Conservation (phyloP, 1,284 basidiomycete species). For the Melampsora americana region DNA sequence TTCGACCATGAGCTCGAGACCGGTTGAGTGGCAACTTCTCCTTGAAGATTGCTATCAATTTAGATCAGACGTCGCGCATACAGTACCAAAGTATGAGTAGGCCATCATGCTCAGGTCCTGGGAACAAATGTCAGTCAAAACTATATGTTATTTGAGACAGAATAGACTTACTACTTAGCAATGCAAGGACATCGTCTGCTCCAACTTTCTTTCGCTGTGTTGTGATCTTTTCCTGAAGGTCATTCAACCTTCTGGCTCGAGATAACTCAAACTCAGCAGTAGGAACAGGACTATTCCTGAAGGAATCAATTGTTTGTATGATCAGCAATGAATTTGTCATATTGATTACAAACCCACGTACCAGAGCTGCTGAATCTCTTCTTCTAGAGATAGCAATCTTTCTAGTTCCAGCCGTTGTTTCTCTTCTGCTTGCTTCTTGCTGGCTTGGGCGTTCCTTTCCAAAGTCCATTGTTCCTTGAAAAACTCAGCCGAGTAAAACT, state of each 20-base stretch:
- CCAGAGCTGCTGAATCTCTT: conserved; percentile 1
- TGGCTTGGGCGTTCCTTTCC: background rate
- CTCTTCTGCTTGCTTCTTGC: background rate
- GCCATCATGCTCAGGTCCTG: background rate
- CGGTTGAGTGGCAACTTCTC: background rate
- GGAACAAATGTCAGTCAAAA: background rate
- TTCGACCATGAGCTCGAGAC: background rate
- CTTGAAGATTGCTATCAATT: background rate
- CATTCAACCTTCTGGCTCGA: background rate
- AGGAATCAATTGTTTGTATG: background rate
- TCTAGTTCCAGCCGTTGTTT: conserved; percentile 10
- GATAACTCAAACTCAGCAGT: background rate
- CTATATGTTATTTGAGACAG: background rate
- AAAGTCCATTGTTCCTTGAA: conserved; percentile 1
- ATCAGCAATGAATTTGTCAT: background rate
- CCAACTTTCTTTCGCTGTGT: background rate
- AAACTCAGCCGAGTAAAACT: background rate
- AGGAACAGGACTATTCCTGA: background rate
- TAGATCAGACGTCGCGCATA: background rate
- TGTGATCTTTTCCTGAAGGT: background rate
- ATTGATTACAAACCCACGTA: background rate
- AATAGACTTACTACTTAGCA: background rate
- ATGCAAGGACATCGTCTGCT: background rate
- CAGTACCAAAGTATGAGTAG: background rate
- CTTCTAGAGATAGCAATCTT: conserved; percentile 4